Base-by-base conservation (phyloP, 371 early-diverging fungal species). In the Nematocida homosporus region DNA sequence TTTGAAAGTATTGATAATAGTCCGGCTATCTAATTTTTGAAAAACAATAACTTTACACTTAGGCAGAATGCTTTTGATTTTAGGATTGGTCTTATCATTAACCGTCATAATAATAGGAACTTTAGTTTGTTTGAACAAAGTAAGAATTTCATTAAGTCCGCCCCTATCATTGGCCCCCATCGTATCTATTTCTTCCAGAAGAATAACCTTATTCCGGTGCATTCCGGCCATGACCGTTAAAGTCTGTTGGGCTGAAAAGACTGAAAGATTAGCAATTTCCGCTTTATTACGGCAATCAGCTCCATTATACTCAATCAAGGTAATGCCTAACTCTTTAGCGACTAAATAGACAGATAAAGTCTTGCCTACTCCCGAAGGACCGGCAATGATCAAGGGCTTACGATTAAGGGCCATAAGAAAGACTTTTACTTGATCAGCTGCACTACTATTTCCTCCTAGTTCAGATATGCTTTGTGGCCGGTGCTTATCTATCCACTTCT, bases 171-270 rank as follows among this genome's bases (percentile, higher is more conserved):
- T 89, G 2, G 93, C 89, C 18, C 34, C 52, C 98, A 99, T 98
- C 35, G 97, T 98, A 84, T 99, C 99, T 0, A 97, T 93, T 83
- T 99, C 99, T 86, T 99, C 99, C 98, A 99, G 96, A 55, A 99
- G 89, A 10, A 98, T 81, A 0, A 93, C 81, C 38, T 78, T 78
- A n/a, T 82, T 81, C 0, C 44, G 56, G 25, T 54, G 50, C 1
- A 65, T 16, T 1, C 40, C 38, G 2, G 41, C 20, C 25, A 60
- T 41, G 4, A 66, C 16, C 16, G 51, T 32, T 18, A 65, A 37
- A 18, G 78, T 81, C 20, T 66, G 75, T 34, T 65, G 56, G 27
- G 66, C 40, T 0, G 65, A 64, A n/a, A 59, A 85, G 16, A 85
- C 69, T 23, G 81, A 81, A 81, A 85, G 78, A 16, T 47, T 35